Evolutionary conservation across 2,329 filamentous ascomycete genomes (phyloP).

Genomic region (Xylaria sp.): DNA sequence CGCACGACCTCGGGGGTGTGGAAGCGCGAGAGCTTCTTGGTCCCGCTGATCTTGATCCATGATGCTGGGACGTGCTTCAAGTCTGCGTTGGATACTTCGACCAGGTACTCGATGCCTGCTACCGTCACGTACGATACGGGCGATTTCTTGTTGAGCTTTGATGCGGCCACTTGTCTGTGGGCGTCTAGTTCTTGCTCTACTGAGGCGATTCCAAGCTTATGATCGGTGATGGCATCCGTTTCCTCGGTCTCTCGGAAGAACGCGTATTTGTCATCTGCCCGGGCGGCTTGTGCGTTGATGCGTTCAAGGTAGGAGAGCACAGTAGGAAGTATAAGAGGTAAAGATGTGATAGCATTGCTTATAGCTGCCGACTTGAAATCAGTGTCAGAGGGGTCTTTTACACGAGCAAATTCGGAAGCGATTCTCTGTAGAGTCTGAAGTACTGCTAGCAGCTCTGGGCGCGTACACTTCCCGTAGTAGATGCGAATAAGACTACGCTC

Average conservation of each 20-base stretch:
- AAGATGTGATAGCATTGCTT: conserved; percentile 74
- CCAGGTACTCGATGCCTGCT: conserved; percentile 91
- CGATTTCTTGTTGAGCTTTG: conserved; percentile 74
- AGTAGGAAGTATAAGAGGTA: conserved; percentile 79
- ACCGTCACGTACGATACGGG: conserved; percentile 83
- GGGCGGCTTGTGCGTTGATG: conserved; percentile 86
- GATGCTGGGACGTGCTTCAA: conserved; percentile 91
- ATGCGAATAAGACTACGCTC: conserved; percentile 94
- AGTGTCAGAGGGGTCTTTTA: conserved; percentile 71
- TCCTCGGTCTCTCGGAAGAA: conserved; percentile 92
- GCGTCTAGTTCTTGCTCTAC: conserved; percentile 89
- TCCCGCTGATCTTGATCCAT: conserved; percentile 94
- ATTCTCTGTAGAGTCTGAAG: conserved; percentile 88
- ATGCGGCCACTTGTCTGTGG: conserved; percentile 76
- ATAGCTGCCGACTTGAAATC: conserved; percentile 79
- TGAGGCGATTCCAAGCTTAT: conserved; percentile 89
- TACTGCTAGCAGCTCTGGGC: conserved; percentile 85
- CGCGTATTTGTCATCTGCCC: conserved; percentile 87
- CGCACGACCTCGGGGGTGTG: conserved; percentile 91
- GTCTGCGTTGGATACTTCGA: conserved; percentile 86
- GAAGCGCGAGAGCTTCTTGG: conserved; percentile 90
- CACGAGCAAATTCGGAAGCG: conserved; percentile 76
- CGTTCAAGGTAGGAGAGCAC: conserved; percentile 81
- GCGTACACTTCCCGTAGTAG: conserved; percentile 95
- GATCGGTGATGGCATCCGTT: conserved; percentile 86